These are phyloP conservation scores for Psilocybe azurescens DNA, from an alignment of 768 basidiomycete species.

Conservation along the genomic window DNA sequence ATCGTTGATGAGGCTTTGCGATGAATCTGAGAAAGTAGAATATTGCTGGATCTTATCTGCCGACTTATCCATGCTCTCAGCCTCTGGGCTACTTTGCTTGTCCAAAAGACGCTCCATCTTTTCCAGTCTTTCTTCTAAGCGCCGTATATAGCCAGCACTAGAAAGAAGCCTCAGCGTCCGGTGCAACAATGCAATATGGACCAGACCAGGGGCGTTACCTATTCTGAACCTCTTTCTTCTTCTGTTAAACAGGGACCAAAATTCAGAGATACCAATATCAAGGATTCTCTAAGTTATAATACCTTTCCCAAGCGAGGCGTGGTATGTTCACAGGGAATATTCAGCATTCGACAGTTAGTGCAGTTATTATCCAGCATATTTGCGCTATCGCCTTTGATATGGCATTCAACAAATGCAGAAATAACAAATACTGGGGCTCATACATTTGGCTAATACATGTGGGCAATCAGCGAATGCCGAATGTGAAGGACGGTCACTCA, in stretches of 20 bases:
- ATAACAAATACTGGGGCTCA: conserved; percentile 10
- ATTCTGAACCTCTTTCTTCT: conserved; percentile 1
- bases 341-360: conserved; percentile 57
- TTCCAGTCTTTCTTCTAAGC: conserved; percentile 33
- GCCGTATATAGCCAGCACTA: conserved; percentile 31
- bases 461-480: conserved; percentile 5
- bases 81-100: not conserved
- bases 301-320: conserved; percentile 56
- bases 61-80: not conserved
- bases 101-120: conserved; percentile 33
- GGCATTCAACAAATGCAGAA: not conserved
- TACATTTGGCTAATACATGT: conserved; percentile 45
- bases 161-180: not conserved
- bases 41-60: conserved; percentile 17
- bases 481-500: not conserved
- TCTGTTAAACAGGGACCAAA: not conserved
- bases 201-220: not conserved
- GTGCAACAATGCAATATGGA: not conserved
- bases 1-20: not conserved
- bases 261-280: not conserved
- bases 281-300: conserved; percentile 16
- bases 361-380: conserved; percentile 60
- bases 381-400: conserved; percentile 59
- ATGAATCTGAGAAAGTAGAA: not conserved
- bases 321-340: conserved; percentile 57